Evolutionary conservation across 2,329 filamentous ascomycete genomes (phyloP).

Genomic region (Monosporascus sp.): DNA sequence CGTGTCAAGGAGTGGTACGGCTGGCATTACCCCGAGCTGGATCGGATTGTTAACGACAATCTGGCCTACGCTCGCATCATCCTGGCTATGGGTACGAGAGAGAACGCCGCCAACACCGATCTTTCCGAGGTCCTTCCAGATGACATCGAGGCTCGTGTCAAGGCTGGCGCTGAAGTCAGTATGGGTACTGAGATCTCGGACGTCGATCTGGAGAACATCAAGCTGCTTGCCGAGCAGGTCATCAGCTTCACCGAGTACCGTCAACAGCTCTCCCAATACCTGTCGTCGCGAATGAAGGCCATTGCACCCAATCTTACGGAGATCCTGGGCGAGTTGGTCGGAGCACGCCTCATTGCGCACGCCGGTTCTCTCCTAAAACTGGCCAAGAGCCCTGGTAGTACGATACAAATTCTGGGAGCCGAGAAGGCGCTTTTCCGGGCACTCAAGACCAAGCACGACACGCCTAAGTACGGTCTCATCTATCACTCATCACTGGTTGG

Average conservation of each 20-base stretch:
- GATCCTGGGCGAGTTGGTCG: constrained; percentile 87
- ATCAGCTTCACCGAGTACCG: constrained; percentile 89
- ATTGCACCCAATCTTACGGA: constrained; percentile 95
- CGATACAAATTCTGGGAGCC: constrained; percentile 95
- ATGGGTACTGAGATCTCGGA: constrained; percentile 98
- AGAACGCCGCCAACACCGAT: constrained; percentile 69
- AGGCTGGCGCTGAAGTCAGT: constrained; percentile 89
- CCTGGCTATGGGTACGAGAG: constrained; percentile 81
- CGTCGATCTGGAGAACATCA: constrained; percentile 90
- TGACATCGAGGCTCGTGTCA: constrained; percentile 87
- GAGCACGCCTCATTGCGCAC: constrained; percentile 90
- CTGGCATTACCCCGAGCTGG: constrained; percentile 99
- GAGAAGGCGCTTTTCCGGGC: constrained; percentile 98
- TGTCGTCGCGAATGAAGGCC: constrained; percentile 89
- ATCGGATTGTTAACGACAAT: constrained; percentile 96
- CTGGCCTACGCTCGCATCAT: constrained; percentile 88
- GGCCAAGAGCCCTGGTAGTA: constrained; percentile 90
- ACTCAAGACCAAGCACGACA: constrained; percentile 98
- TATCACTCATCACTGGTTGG: constrained; percentile 92
- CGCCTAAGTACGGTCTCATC: constrained; percentile 94
- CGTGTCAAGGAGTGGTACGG: constrained; percentile 99
- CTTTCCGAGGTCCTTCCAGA: constrained; percentile 89
- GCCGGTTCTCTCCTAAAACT: constrained; percentile 91
- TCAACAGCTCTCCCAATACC: constrained; percentile 78
- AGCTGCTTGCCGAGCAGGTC: constrained; percentile 86